A percentile compares a stretch with the other conserved stretches of the same genome.
phyloP scores from a whole-genome alignment of 805 yeast species.

The Nakazawaea ernobii region DNA sequence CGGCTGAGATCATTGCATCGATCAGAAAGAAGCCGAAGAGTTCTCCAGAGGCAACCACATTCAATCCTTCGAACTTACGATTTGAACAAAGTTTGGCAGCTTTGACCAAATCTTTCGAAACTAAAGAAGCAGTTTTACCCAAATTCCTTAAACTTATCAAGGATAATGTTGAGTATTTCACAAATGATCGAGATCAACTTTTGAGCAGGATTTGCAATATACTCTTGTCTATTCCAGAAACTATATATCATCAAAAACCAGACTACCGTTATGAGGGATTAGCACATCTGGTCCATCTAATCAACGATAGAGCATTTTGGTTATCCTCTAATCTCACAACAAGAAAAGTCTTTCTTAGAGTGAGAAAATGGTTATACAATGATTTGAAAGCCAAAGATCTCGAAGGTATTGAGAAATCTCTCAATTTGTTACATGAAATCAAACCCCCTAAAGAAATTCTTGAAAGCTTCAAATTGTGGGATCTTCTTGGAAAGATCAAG shows the following conservation, averaged over 20 bases:
- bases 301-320: slow-evolving; percentile 10
- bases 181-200: slow-evolving; percentile 3
- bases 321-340: neutral
- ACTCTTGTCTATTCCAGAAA: slow-evolving; percentile 10
- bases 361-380: slow-evolving; percentile 12
- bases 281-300: neutral
- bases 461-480: slow-evolving; percentile 4
- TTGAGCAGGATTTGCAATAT: slow-evolving; percentile 1
- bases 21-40: neutral
- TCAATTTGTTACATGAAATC: slow-evolving; percentile 1
- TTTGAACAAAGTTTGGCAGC: neutral
- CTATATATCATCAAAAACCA: slow-evolving; percentile 5
- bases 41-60: neutral
- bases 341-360: slow-evolving; percentile 10
- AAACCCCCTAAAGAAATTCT: neutral
- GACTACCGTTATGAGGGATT: slow-evolving; percentile 14
- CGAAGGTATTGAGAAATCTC: slow-evolving; percentile 1
- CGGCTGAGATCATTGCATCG: slow-evolving; percentile 1
- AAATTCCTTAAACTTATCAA: neutral
- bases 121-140: neutral
- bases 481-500: neutral
- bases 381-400: slow-evolving; percentile 11
- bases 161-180: neutral
- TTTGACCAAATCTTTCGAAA: neutral
- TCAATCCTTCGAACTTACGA: neutral